These are phyloP conservation scores for Cylindrotheca fusiformis DNA, from an alignment of 108 stramenopile species.

Conservation along the genomic window DNA sequence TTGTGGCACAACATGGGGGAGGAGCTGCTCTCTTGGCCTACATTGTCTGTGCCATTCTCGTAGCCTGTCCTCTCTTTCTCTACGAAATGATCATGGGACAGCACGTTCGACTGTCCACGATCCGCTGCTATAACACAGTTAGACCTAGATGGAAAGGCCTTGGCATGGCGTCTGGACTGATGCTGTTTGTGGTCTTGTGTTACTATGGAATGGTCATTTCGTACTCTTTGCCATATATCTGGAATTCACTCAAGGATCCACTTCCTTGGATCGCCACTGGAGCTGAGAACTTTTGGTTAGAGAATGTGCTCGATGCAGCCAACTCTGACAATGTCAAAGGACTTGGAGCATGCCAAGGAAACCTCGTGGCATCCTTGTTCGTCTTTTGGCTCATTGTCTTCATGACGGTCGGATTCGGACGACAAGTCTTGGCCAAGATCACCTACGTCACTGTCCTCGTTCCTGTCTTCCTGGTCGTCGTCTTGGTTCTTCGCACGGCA, in stretches of 20 bases:
- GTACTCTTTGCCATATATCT: conserved; percentile 38
- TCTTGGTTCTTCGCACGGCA: conserved; percentile 39
- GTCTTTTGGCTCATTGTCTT: conserved; percentile 32
- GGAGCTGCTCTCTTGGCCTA: conserved; percentile 59
- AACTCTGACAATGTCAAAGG: conserved; percentile 1
- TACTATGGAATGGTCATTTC: conserved; percentile 57
- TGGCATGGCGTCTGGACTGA: conserved; percentile 30
- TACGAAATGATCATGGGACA: conserved; percentile 56
- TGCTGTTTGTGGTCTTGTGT: conserved; percentile 28
- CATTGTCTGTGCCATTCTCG: conserved; percentile 42
- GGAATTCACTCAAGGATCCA: conserved; percentile 4
- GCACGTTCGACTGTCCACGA: conserved; percentile 23
- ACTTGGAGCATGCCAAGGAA: conserved; percentile 2
- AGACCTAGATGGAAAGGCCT: conserved; percentile 37
- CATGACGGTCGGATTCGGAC: conserved; percentile 40
- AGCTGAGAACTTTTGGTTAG: conserved; percentile 16
- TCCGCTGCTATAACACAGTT: conserved; percentile 36
- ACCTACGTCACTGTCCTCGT: conserved; percentile 48
- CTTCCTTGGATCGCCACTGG: conserved; percentile 1
- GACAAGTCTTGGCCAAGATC: conserved; percentile 37
- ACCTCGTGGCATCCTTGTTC: conserved; percentile 29
- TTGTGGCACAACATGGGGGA: conserved; percentile 51
- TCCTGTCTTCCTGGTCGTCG: conserved; percentile 37
- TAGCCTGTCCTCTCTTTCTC: conserved; percentile 55
- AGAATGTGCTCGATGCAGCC: conserved; percentile 24